These are phyloP conservation scores for Podaxis sp. DNA, from an alignment of 768 basidiomycete genomes.

Conservation along the genomic window DNA sequence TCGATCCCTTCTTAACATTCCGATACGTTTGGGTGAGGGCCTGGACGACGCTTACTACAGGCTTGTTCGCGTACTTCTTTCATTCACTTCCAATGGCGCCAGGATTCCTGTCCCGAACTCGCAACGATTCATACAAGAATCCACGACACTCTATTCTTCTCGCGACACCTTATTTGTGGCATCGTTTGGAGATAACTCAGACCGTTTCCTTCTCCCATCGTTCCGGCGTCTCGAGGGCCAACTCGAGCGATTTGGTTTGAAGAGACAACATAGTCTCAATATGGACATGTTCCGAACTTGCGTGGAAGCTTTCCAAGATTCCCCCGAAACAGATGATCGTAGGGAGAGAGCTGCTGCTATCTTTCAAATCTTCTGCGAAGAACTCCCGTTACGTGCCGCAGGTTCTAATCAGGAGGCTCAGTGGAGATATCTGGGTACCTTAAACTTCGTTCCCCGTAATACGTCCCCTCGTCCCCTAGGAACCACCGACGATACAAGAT, in stretches of 20 bases:
- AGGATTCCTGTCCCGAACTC: conserved; percentile 30
- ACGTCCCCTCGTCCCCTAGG: conserved; percentile 14
- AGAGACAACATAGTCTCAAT: conserved; percentile 22
- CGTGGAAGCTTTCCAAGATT: conserved; percentile 26
- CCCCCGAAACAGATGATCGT: conserved; percentile 15
- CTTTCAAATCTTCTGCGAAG: conserved; percentile 29
- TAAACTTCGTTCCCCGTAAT: conserved; percentile 37
- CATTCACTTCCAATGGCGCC: neutral
- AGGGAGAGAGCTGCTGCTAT: conserved; percentile 24
- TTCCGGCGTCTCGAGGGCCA: conserved; percentile 25
- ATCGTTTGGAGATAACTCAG: conserved; percentile 27
- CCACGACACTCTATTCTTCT: conserved; percentile 27
- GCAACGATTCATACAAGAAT: conserved; percentile 18
- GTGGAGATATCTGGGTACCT: conserved; percentile 28
- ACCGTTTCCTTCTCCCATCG: conserved; percentile 25
- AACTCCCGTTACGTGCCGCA: conserved; percentile 27
- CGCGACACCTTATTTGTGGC: conserved; percentile 30
- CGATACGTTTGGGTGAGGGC: conserved; percentile 11
- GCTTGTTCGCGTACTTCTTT: conserved; percentile 1
- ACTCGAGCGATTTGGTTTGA: conserved; percentile 27
- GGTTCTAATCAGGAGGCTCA: conserved; percentile 5
- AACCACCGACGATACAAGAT: conserved; percentile 2
- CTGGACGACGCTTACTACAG: conserved; percentile 12
- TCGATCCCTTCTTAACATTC: neutral
- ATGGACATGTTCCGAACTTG: conserved; percentile 32